These are phyloP conservation scores for Fusarium vanettenii DNA, from an alignment of 2,329 filamentous ascomycete species.

Conservation along the genomic window DNA sequence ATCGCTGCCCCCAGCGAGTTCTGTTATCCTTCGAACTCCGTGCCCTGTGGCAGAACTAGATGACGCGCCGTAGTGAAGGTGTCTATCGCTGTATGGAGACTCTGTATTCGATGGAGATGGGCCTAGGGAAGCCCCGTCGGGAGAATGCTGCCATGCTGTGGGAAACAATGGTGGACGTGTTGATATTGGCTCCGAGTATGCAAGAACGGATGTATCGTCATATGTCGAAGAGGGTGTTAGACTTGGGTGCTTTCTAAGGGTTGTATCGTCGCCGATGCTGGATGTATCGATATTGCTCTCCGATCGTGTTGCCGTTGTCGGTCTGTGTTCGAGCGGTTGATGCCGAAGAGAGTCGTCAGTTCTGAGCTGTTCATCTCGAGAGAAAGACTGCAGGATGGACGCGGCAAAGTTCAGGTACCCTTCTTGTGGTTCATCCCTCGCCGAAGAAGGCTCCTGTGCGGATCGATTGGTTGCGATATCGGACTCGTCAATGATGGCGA, in stretches of 20 bases:
- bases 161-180: not conserved
- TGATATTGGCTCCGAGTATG: not conserved
- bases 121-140: not conserved
- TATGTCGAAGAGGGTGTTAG: not conserved
- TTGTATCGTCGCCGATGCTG: not conserved
- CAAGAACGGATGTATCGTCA: not conserved
- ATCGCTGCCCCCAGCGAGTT: fast-evolving
- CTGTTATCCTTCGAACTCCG: not conserved
- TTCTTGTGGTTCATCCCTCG: conserved; percentile 2
- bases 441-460: not conserved
- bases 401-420: conserved; percentile 12
- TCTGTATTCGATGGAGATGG: not conserved
- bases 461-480: not conserved
- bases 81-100: not conserved
- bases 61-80: not conserved
- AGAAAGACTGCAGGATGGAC: conserved; percentile 11
- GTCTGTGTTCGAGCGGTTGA: not conserved
- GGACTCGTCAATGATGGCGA: conserved; percentile 24
- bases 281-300: not conserved
- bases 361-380: not conserved
- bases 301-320: not conserved
- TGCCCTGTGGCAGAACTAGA: not conserved
- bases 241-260: not conserved
- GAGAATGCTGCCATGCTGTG: not conserved
- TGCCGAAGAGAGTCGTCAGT: not conserved